Evolutionary conservation across 1,139 yeast species (phyloP), one percentile per base, ranked within the genome.

Genomic region (Pichia sp.): DNA sequence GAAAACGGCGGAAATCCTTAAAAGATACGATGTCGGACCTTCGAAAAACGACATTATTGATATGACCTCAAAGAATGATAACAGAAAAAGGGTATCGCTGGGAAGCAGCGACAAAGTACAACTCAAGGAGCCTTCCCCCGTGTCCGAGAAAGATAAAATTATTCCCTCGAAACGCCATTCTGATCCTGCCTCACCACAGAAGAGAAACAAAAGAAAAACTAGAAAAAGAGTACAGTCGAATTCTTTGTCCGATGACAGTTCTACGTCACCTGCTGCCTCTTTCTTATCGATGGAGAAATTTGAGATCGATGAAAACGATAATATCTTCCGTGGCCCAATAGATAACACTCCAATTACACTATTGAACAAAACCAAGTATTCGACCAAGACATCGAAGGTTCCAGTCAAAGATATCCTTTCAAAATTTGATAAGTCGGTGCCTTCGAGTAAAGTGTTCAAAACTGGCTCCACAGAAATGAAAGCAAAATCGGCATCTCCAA

Each of bases 1-100:
- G 0, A 69, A 72, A 11, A 71, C 81, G 1, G 62, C 65, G 0
- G 59, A 64, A 45, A 64, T 79, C 42, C 65, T 77, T 49, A 62
- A 60, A 11, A 65, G 67, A 52, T 67, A 63, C 44, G 30, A 45
- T 23, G 57, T 31, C 16, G 10, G 30, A 19, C 48, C 52, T 26
- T 34, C 51, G n/a, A 6, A 51, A 11, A 47, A 51, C 11, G 55
- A 47, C 5, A 54, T 57, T 6, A 19, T 51, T 11, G 43, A 46
- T 29, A 30, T 54, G 38, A 44, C 45, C 13, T 2, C 23, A 19
- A 19, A 19, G 23, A 13, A 3, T 5, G 13, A 30, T 5, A 23
- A 5, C 7, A n/a, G 29, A 30, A 36, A 26, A 5, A 23, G 44
- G n/a, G 13, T 2, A 19, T 19, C 23, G 23, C 3, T 19, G 23